Percentiles rank a stretch among this genome's conserved stretches.
phyloP scores from a whole-genome alignment of 768 basidiomycete genomes.

The Sarcodon sp. region DNA sequence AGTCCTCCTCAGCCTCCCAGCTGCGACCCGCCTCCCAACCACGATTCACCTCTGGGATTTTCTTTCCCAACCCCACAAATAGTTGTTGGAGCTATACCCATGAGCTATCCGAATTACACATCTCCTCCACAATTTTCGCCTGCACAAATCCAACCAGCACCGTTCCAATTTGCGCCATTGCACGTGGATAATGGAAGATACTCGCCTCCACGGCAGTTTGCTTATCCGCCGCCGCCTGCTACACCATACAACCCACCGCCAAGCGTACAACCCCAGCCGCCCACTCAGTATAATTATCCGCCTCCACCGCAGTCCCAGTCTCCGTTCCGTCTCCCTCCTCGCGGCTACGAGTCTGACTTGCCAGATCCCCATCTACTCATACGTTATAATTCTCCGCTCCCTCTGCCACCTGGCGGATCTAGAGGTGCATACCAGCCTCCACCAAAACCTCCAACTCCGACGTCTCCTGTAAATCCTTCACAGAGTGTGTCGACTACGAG shows the following conservation, averaged over 20 bases:
- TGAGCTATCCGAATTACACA: no score
- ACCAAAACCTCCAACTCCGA: conserved; percentile 10
- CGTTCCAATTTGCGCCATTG: no score
- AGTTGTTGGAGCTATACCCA: no score
- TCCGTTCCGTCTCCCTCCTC: neutral
- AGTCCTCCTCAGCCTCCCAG: neutral
- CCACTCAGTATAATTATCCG: neutral
- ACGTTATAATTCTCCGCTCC: neutral
- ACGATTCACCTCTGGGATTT: neutral
- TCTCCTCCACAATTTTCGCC: no score
- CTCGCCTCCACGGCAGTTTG: neutral
- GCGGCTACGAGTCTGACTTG: neutral
- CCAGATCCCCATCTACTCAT: neutral
- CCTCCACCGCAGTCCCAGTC: neutral
- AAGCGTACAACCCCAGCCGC: neutral
- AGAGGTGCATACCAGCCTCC: no score
- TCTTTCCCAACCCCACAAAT: no score
- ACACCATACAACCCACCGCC: neutral
- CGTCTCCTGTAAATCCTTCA: conserved; percentile 8
- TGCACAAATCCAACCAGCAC: no score
- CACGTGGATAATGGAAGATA: no score
- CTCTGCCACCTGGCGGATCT: neutral
- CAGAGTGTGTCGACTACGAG: conserved; percentile 21
- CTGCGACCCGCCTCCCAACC: neutral
- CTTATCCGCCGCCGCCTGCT: neutral